These are phyloP conservation scores for Hymenoscyphus repandus DNA, from an alignment of 2,329 filamentous ascomycete species.

Conservation along the genomic window DNA sequence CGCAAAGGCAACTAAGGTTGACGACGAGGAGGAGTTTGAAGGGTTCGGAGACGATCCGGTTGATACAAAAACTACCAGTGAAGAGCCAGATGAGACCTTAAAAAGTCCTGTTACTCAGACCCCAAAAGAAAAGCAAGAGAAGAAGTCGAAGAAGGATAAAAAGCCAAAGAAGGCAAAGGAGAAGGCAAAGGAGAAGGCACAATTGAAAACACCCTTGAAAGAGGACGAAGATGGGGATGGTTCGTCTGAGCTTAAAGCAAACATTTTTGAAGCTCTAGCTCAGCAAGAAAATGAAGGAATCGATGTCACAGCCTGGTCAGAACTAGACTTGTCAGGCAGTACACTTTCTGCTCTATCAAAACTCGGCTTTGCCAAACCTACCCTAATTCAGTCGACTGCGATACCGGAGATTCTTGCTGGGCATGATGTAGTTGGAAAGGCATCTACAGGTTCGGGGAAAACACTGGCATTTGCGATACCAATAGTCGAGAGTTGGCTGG, in stretches of 20 bases:
- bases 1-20: constrained; percentile 18
- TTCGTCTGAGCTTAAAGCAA: constrained; percentile 17
- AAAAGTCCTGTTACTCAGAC: constrained; percentile 21
- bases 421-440: constrained; percentile 91
- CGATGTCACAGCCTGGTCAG: constrained; percentile 74
- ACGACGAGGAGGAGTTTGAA: constrained; percentile 54
- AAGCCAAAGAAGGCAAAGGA: constrained; percentile 23
- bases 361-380: constrained; percentile 76
- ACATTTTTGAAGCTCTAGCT: constrained; percentile 40
- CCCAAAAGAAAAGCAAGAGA: constrained; percentile 19
- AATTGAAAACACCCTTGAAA: constrained; percentile 11
- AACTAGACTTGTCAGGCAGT: constrained; percentile 65
- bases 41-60: constrained; percentile 52
- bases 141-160: constrained; percentile 26
- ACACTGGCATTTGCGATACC: constrained; percentile 93
- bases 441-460: constrained; percentile 93
- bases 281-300: constrained; percentile 53
- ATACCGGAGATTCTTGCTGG: constrained; percentile 81
- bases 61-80: constrained; percentile 29
- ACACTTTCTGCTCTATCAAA: constrained; percentile 70
- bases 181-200: constrained; percentile 28
- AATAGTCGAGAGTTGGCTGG: constrained; percentile 79
- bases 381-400: constrained; percentile 69
- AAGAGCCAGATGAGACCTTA: constrained; percentile 23
- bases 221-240: too few relatives aligned